Evolutionary conservation across 2,329 filamentous ascomycete genomes (phyloP), one percentile per base, ranked within the genome.

Genomic region (Botrytis byssoidea): DNA sequence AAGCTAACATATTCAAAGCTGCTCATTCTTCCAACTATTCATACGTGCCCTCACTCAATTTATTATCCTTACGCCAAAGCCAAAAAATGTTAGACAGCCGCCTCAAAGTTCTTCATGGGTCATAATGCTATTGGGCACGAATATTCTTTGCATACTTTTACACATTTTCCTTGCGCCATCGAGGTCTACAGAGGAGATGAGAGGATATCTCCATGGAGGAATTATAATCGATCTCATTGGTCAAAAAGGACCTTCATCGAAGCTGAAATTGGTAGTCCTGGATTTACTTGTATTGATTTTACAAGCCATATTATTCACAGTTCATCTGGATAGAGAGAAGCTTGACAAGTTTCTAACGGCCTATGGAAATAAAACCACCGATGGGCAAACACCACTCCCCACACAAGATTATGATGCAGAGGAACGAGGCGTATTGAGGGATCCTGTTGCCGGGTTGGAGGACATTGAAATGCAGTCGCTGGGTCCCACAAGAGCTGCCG

Each of bases 151-250:
- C 82, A 85, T 91, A 71, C 81, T 91, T 5, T 81, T 89, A 60
- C 90, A 92, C 79, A 78, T 89, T 6, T 83, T 90, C 51, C 83
- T 84, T n/a, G 81, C 86, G 12, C 82, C 89, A 0, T 87, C 89
- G 0, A 82, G 83, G 35, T 89, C 88, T n/a, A 85, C 86, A 74
- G 90, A 92, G 77, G 85, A 87, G 55, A 86, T 88, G 74, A 84
- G 89, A 70, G 90, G 90, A 37, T 92, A 92, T 79, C 85, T 91
- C 37, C 90, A 92, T 75, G 90, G 90, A 37, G 90, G 90, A 48
- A 83, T 92, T 69, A 84, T 92, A 37, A 86, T 92, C 77, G 90
- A 92, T 79, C 90, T 92, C 77, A 85, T 92, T 77, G 90, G 90
- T 22, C 90, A 92, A 80, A 87, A 86, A 76, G 88, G 89, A 6